Conservation (phyloP, 495 filamentous ascomycete species). For the Pseudoneurospora amorphoporcata region DNA sequence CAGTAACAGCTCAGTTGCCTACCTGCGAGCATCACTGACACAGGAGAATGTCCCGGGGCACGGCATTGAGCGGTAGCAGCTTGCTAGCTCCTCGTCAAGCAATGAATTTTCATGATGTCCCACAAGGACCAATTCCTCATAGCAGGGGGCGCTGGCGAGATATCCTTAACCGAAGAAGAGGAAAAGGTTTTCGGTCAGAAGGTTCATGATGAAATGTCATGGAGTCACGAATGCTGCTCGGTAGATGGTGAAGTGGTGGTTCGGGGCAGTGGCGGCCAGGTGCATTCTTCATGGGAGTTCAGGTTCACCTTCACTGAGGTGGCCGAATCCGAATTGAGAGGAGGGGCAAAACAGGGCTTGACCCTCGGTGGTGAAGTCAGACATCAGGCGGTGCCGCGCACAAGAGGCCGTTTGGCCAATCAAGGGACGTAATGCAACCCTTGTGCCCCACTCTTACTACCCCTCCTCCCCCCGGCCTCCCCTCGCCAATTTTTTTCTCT, state of each 20-base stretch:
- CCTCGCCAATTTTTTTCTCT: conserved; percentile 7
- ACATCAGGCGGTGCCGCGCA: conserved; percentile 18
- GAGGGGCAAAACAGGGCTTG: conserved; percentile 30
- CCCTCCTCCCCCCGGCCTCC: conserved; percentile 13
- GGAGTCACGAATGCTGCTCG: background rate
- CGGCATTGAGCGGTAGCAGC: background rate
- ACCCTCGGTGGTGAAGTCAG: conserved; percentile 18
- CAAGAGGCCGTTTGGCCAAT: conserved; percentile 15
- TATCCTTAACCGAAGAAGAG: background rate
- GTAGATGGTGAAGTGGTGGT: background rate
- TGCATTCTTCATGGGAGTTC: background rate
- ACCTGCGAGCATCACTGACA: background rate
- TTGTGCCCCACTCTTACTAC: conserved; percentile 21
- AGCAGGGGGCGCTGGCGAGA: background rate
- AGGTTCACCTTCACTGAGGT: background rate
- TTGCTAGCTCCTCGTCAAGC: background rate
- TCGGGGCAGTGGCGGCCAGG: background rate
- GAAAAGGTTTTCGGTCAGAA: background rate
- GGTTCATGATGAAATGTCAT: background rate
- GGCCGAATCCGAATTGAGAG: background rate
- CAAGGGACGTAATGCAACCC: conserved; percentile 11
- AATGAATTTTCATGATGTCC: background rate
- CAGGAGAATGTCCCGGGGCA: background rate
- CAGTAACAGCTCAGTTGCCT: background rate
- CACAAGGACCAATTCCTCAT: background rate